Conservation (phyloP, 2,329 filamentous ascomycete species). For the Apiospora malaysiana region DNA sequence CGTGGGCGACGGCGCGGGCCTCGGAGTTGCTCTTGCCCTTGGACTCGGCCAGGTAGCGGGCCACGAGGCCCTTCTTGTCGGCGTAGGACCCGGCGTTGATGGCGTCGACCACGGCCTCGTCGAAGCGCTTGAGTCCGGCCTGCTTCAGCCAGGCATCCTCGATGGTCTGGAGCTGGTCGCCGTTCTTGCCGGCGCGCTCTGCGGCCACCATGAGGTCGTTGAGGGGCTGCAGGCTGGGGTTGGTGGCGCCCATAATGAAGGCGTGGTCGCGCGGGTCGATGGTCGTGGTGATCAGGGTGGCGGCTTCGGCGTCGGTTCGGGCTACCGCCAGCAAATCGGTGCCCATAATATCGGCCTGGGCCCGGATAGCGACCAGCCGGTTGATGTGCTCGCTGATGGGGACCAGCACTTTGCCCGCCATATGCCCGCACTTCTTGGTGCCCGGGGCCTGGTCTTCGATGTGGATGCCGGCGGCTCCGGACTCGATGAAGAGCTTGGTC, state of each 20-base stretch:
- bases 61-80: slow-evolving; percentile 72
- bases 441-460: slow-evolving; percentile 98
- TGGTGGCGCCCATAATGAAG: slow-evolving; percentile 91
- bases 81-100: slow-evolving; percentile 72
- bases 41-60: slow-evolving; percentile 68
- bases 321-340: slow-evolving; percentile 89
- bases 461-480: slow-evolving; percentile 95
- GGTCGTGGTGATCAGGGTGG: slow-evolving; percentile 94
- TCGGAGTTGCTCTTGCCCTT: slow-evolving; percentile 89
- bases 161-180: slow-evolving; percentile 82
- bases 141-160: slow-evolving; percentile 86
- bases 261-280: slow-evolving; percentile 95
- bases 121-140: slow-evolving; percentile 85
- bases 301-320: slow-evolving; percentile 95
- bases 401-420: slow-evolving; percentile 98
- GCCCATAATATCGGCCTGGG: slow-evolving; percentile 98
- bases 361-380: slow-evolving; percentile 92
- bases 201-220: slow-evolving; percentile 90
- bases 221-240: slow-evolving; percentile 81
- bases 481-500: slow-evolving; percentile 96
- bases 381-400: slow-evolving; percentile 99
- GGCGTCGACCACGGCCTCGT: slow-evolving; percentile 83
- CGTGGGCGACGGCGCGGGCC: slow-evolving; percentile 78
- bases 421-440: slow-evolving; percentile 99
- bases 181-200: slow-evolving; percentile 80